Base-by-base conservation (phyloP, 148 eudicot genomes). In the Agrostemma githago region DNA sequence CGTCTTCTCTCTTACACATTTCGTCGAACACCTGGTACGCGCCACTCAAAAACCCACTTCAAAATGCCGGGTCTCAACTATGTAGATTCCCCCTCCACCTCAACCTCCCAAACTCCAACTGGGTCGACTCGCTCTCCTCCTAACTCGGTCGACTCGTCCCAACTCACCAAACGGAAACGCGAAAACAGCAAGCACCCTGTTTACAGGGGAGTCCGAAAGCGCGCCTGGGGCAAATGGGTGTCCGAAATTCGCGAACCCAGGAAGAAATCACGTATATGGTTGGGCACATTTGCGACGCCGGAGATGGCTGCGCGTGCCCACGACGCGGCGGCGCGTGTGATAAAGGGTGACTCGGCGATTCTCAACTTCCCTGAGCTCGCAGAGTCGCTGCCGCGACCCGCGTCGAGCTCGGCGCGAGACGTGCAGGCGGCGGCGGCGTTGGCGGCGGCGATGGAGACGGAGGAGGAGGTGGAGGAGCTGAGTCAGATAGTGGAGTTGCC, bases 241-340 rank as follows among this genome's bases (percentile, higher is more conserved):
- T 86, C 90, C n/a, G 90, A 86, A 79, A 86, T 86, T 37, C 85
- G 92, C 1, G 83, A 86, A 44, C 90, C 92, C 0, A 62, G 79
- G 19, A 86, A 89, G 53, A 88, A 89, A 42, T 85, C 89, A 0
- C 82, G 92, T 6, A 89, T 89, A 38, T 89, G 92, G 92, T 79
- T 89, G 4, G 88, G 92, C 2, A 88, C 92, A 3, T 86, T 85
- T 59, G 72, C 84, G 37, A 85, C 85, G 0, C 84, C 92, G 15
- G 92, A 86, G 53, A 89, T 86, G 92, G 92, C 90, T 39, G 92
- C 92, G 41, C 82, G 92, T 44, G 92, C 92, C 0, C 92, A 88
- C 57, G 92, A 88, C 74, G 88, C 79, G 7, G 92, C 92, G 0
- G 89, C 91, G 0, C 69, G 81, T 19, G 76, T 82, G 73, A 77